These are phyloP conservation scores for Bidens hawaiensis DNA, from an alignment of 140 eudicot genomes.

Conservation along the genomic window DNA sequence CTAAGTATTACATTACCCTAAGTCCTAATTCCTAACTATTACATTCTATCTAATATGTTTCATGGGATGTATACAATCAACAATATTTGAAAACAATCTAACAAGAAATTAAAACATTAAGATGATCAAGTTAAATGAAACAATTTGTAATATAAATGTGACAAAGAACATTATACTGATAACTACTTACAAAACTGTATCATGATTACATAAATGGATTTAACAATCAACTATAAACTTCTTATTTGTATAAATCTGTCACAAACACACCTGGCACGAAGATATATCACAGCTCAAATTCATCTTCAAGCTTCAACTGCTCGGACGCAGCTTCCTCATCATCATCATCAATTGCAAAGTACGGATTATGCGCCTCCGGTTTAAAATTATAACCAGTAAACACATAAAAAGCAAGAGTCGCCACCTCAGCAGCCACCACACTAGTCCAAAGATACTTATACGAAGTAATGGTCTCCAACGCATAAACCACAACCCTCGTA, in stretches of 20 bases:
- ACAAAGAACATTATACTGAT: constrained; percentile 11
- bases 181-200: constrained; percentile 44
- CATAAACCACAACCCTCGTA: constrained; percentile 56
- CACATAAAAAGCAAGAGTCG: constrained; percentile 51
- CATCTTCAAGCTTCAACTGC: constrained; percentile 61
- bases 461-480: constrained; percentile 52
- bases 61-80: neutral
- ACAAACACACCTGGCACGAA: constrained; percentile 18
- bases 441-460: constrained; percentile 58
- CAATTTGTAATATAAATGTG: constrained; percentile 21
- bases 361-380: constrained; percentile 52
- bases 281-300: constrained; percentile 42
- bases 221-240: constrained; percentile 5
- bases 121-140: neutral
- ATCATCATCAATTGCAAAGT: constrained; percentile 53
- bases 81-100: neutral
- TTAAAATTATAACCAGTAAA: constrained; percentile 51
- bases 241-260: constrained; percentile 17
- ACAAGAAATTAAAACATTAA: neutral
- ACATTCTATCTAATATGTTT: too few relatives aligned
- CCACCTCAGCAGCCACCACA: constrained; percentile 58
- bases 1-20: too few relatives aligned
- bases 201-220: constrained; percentile 18
- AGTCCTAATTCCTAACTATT: too few relatives aligned
- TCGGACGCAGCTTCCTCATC: constrained; percentile 66